These are phyloP conservation scores for Mucor ambiguus DNA, from an alignment of 371 early-diverging fungal species.

Conservation along the genomic window DNA sequence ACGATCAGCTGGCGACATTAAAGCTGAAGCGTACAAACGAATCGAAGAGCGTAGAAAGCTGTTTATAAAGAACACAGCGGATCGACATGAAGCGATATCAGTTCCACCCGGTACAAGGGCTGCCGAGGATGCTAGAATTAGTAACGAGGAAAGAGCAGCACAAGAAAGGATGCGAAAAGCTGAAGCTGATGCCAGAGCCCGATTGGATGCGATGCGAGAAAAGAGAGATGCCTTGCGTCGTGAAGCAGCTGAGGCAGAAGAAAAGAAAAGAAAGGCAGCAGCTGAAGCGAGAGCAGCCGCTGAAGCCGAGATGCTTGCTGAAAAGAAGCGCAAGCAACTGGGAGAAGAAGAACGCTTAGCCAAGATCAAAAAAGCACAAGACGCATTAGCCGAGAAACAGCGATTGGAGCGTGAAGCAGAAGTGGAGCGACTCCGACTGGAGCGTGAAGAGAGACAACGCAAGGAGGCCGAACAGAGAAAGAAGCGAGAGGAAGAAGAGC, in stretches of 20 bases:
- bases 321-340: conserved; percentile 27
- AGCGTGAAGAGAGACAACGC: conserved; percentile 20
- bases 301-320: conserved; percentile 27
- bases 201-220: conserved; percentile 32
- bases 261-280: conserved; percentile 21
- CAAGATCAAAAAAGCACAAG: conserved; percentile 18
- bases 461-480: conserved; percentile 26
- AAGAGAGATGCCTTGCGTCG: conserved; percentile 28
- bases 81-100: neutral
- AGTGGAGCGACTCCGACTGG: conserved; percentile 17
- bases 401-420: conserved; percentile 16
- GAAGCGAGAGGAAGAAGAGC: conserved; percentile 35
- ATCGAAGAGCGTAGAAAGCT: conserved; percentile 38
- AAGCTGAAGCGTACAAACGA: conserved; percentile 46
- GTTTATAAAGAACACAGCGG: conserved; percentile 19
- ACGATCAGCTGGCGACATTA: conserved; percentile 46
- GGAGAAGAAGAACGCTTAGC: conserved; percentile 29
- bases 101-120: neutral
- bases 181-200: conserved; percentile 38
- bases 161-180: conserved; percentile 48
- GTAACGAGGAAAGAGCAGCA: conserved; percentile 38
- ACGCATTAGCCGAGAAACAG: conserved; percentile 21
- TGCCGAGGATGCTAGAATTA: conserved; percentile 3
- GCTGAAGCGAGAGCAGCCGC: conserved; percentile 27
- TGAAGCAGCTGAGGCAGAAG: conserved; percentile 33